phyloP scores from a whole-genome alignment of 345 rosid species.

The Melaleuca alternifolia region DNA sequence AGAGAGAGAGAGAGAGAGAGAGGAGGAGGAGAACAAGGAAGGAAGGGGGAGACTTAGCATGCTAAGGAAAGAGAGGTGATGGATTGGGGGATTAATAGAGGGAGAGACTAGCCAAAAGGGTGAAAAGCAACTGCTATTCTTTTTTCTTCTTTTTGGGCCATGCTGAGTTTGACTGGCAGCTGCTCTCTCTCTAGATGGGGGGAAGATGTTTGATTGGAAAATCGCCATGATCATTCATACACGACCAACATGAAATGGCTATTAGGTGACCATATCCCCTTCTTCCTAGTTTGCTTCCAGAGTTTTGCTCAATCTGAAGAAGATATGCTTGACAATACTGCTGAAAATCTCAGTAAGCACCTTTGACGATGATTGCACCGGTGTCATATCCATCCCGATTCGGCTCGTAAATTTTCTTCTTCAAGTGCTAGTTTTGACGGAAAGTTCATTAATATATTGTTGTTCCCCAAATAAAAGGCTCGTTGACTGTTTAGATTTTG shows the following conservation, averaged over 20 bases:
- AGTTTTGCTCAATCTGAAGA: background rate
- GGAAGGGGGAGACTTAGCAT: background rate
- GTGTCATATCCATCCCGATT: background rate
- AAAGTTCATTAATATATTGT: background rate
- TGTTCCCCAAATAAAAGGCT: background rate
- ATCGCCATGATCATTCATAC: background rate
- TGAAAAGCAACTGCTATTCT: background rate
- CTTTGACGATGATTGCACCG: background rate
- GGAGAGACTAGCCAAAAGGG: background rate
- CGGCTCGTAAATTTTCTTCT: background rate
- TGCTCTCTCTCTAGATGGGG: background rate
- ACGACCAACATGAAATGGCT: background rate
- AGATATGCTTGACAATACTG: background rate
- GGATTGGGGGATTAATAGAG: background rate
- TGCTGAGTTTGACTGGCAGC: background rate
- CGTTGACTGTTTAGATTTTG: background rate
- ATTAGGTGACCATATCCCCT: background rate
- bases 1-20: background rate
- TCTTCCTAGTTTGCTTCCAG: background rate
- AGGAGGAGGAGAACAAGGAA: background rate
- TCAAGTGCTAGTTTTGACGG: background rate
- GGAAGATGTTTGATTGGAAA: background rate
- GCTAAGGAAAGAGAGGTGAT: background rate
- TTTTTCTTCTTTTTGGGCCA: background rate
- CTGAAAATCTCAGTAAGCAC: background rate